Evolutionary conservation across 2,329 filamentous ascomycete genomes (phyloP).

Genomic region (Aspergillus novoparasiticus): DNA sequence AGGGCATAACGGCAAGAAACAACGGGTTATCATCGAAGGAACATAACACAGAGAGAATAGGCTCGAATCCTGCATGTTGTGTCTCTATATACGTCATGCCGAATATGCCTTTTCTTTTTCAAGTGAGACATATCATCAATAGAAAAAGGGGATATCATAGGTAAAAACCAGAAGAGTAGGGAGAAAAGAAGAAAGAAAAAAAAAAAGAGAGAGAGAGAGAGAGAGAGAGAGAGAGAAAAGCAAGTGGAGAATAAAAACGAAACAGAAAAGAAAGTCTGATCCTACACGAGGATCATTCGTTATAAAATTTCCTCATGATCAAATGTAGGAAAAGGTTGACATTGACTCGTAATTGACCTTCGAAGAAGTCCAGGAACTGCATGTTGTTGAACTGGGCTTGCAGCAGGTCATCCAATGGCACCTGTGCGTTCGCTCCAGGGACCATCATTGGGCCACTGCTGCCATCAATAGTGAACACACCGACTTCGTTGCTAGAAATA

Average conservation of each 20-base stretch:
- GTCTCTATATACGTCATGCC: constrained; percentile 5
- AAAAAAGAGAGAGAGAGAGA: constrained; percentile 10
- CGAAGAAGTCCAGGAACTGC: constrained; percentile 94
- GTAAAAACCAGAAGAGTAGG: constrained; percentile 14
- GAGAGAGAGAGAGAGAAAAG: constrained; percentile 21
- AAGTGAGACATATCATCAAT: constrained; percentile 17
- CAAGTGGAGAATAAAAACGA: not conserved
- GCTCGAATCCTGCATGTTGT: constrained; percentile 1
- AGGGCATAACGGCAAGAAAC: constrained; percentile 3
- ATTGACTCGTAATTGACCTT: constrained; percentile 83
- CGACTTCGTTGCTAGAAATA: constrained; percentile 90
- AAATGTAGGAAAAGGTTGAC: constrained; percentile 96
- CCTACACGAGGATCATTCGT: constrained; percentile 38
- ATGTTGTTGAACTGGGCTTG: constrained; percentile 97
- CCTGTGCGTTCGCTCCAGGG: constrained; percentile 83
- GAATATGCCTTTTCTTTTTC: constrained; percentile 12
- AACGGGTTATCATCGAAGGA: not conserved
- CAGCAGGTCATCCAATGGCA: constrained; percentile 89
- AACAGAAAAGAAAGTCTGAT: constrained; percentile 14
- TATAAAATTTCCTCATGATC: constrained; percentile 98
- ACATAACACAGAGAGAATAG: not conserved
- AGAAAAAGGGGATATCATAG: constrained; percentile 12
- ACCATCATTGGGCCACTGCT: constrained; percentile 93
- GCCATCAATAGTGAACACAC: constrained; percentile 90
- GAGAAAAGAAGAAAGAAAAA: constrained; percentile 3